Base-by-base conservation (phyloP, 768 basidiomycete species). In the Nevesoporus exiguus region DNA sequence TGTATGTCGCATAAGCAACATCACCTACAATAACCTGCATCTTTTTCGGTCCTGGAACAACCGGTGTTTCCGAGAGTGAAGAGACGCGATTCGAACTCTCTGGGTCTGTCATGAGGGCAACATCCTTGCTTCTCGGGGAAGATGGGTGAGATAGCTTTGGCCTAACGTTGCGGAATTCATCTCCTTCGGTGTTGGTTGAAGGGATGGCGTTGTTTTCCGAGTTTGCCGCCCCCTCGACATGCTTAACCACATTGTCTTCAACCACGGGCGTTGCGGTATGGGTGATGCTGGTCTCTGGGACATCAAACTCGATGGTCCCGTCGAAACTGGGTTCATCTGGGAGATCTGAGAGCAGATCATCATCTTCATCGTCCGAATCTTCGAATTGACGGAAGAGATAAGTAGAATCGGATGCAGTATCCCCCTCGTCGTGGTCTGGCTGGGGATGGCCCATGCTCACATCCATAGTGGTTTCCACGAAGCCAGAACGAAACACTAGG, bases 401-500 rank as follows among this genome's bases (percentile, higher is more conserved):
- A 7, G 63, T 78, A 9, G 76, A 78, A 57, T 86, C 84, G 41
- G 81, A 83, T 40, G 79, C 77, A 42, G 76, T 72, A 47, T 77
- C 80, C 36, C 71, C 73, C 45, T 76, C 67, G 63, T 76, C 61
- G 19, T 61, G 59, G 29, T 68, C 67, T 30, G 21, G 48, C 8
- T 58, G 62, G 42, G 56, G 54, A 14, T 54, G 52, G 3, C 49
- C 39, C 19, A 74, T 67, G 15, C 45, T 69, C 58, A 37, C 70
- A 59, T 72, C 71, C 22, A 60, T 57, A 11, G 75, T 70, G 9
- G 80, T 80, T 63, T 90, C 88, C 3, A 79, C 79, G 57, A 90
- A 90, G 8, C 81, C 83, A 0, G 88, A 82, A 49, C 73, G 73
- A 62, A 90, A 89, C 89, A 90, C 88, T 90, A 41, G 29, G 17